These are phyloP conservation scores for Pichia norvegensis DNA, from an alignment of 1,139 yeast genomes.

Conservation along the genomic window DNA sequence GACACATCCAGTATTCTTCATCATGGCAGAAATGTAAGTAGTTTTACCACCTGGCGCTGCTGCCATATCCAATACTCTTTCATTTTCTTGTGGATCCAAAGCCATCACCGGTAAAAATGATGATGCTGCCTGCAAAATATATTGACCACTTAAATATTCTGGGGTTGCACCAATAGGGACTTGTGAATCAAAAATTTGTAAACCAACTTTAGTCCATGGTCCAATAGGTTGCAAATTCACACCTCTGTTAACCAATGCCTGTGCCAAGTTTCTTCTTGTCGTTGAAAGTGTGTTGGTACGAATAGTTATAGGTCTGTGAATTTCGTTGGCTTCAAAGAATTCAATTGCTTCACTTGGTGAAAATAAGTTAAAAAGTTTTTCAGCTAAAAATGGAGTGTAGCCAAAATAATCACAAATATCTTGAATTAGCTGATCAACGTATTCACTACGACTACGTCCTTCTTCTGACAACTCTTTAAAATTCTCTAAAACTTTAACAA, in stretches of 20 bases:
- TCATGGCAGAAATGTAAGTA: slow-evolving; percentile 88
- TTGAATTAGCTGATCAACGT: slow-evolving; percentile 62
- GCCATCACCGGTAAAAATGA: slow-evolving; percentile 98
- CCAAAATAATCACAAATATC: slow-evolving; percentile 95
- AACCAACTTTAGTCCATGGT: slow-evolving; percentile 95
- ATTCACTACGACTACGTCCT: slow-evolving; percentile 78
- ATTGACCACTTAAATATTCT: slow-evolving; percentile 95
- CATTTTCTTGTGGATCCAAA: slow-evolving; percentile 89
- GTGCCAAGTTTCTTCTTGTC: slow-evolving; percentile 93
- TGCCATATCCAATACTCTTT: slow-evolving; percentile 96
- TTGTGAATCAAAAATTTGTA: slow-evolving; percentile 94
- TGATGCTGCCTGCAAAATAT: slow-evolving; percentile 96
- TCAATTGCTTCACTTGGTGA: slow-evolving; percentile 96
- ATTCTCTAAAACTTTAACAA: slow-evolving; percentile 91
- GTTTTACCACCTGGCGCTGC: slow-evolving; percentile 99
- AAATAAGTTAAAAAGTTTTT: slow-evolving; percentile 81
- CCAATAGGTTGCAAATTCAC: slow-evolving; percentile 97
- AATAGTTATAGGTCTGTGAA: slow-evolving; percentile 91
- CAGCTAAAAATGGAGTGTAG: slow-evolving; percentile 92
- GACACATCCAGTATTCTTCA: slow-evolving; percentile 96
- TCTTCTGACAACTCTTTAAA: slow-evolving; percentile 79
- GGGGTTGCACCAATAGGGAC: slow-evolving; percentile 99
- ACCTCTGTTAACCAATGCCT: slow-evolving; percentile 90
- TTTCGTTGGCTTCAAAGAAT: slow-evolving; percentile 97
- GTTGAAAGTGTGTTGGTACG: slow-evolving; percentile 94